A percentile compares a stretch with the other conserved stretches of the same genome.
Conservation (phyloP, 192 early-diverging fungal species). For the Coemansia sp. region DNA sequence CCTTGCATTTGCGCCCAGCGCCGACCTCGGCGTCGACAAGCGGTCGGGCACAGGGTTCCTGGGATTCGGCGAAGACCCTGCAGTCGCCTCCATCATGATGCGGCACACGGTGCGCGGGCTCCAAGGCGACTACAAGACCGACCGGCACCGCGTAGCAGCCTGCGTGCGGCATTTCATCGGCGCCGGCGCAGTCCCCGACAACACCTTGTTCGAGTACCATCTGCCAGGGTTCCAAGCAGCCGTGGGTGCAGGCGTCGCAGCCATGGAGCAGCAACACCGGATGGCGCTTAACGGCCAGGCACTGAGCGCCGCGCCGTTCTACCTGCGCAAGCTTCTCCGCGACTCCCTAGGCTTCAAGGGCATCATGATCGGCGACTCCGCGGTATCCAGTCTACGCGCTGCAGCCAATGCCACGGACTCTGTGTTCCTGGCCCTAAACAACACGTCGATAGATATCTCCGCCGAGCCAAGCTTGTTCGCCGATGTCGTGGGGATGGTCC, state of each 20-base stretch:
- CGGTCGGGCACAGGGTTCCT: slow-evolving; percentile 39
- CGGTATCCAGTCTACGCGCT: slow-evolving; percentile 10
- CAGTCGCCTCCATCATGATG: slow-evolving; percentile 53
- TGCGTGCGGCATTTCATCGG: slow-evolving; percentile 61
- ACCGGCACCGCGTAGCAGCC: slow-evolving; percentile 57
- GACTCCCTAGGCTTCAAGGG: slow-evolving; percentile 57
- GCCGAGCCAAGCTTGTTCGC: slow-evolving; percentile 45
- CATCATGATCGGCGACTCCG: slow-evolving; percentile 56
- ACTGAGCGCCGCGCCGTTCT: slow-evolving; percentile 54
- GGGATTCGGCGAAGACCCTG: slow-evolving; percentile 59
- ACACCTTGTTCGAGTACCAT: slow-evolving; percentile 57
- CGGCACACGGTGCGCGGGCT: slow-evolving; percentile 53
- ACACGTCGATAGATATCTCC: slow-evolving; percentile 59
- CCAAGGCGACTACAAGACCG: slow-evolving; percentile 65
- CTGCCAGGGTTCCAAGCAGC: slow-evolving; percentile 60
- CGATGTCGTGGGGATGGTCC: slow-evolving; percentile 40
- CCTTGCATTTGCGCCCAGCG: slow-evolving; percentile 56
- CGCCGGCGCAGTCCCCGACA: slow-evolving; percentile 31
- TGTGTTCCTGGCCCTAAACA: slow-evolving; percentile 49
- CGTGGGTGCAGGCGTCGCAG: slow-evolving; percentile 54
- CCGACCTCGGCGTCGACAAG: slow-evolving; percentile 58
- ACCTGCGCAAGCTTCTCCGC: slow-evolving; percentile 53
- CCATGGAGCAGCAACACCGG: slow-evolving; percentile 55
- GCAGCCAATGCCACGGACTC: slow-evolving; percentile 53
- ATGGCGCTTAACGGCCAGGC: slow-evolving; percentile 56